Evolutionary conservation across 179 eudicot genomes (phyloP).

Genomic region (Sideroxylon spinosum): DNA sequence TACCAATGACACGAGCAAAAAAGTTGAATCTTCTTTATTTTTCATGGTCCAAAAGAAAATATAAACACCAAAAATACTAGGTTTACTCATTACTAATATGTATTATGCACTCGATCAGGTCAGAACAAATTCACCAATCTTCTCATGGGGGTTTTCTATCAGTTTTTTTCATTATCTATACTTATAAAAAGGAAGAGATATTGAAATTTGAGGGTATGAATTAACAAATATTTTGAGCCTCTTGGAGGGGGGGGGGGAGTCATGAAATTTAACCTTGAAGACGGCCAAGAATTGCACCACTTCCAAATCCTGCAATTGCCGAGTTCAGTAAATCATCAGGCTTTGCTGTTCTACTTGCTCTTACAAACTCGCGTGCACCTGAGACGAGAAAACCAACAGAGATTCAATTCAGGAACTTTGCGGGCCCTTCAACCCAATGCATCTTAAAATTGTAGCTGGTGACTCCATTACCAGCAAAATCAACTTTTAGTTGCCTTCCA

Average conservation of each 20-base stretch:
- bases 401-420: not conserved
- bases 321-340: conserved; percentile 51
- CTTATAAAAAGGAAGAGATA: too few species aligned
- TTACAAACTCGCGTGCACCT: conserved; percentile 58
- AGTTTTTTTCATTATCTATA: too few species aligned
- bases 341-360: conserved; percentile 38
- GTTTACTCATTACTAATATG: not conserved
- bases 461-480: not conserved
- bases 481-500: not conserved
- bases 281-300: conserved; percentile 62
- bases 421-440: not conserved
- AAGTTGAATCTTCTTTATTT: not conserved
- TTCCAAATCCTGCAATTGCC: conserved; percentile 50
- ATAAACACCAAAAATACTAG: not conserved
- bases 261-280: conserved; percentile 41
- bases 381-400: conserved; percentile 11
- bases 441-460: not conserved
- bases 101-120: not conserved
- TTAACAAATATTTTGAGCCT: too few species aligned
- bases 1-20: not conserved
- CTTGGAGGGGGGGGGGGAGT: not conserved
- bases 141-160: too few species aligned
- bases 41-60: not conserved
- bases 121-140: not conserved
- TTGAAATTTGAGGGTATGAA: too few species aligned